Evolutionary conservation across 441 rosid species (phyloP).

Genomic region (Adansonia madagascariensis): DNA sequence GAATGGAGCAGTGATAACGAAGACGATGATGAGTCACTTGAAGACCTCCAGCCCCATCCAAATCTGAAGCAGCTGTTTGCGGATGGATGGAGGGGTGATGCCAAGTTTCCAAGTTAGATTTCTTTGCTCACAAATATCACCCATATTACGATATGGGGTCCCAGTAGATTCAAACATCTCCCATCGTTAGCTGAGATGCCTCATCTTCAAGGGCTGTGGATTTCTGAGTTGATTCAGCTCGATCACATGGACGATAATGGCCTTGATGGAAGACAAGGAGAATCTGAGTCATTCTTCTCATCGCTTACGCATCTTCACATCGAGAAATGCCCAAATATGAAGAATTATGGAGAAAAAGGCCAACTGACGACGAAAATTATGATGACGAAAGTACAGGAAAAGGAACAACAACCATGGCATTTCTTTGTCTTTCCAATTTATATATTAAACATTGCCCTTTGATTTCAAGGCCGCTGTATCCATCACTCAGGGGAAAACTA

Average conservation of each 20-base stretch:
- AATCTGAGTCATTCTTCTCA: background rate
- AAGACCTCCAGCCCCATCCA: constrained; percentile 5
- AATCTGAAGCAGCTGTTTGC: background rate
- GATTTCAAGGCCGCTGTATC: background rate
- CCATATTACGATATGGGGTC: background rate
- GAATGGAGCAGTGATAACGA: background rate
- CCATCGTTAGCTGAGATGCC: background rate
- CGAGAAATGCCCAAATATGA: background rate
- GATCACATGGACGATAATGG: background rate
- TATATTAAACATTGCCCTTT: background rate
- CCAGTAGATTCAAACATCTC: background rate
- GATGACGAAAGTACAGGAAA: background rate
- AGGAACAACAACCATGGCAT: background rate
- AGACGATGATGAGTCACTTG: background rate
- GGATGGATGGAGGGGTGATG: background rate
- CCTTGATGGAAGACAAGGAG: background rate
- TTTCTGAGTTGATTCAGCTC: background rate
- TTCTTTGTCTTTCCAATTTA: constrained; percentile 7
- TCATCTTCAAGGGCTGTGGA: background rate
- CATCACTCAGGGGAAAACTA: background rate
- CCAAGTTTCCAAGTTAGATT: background rate
- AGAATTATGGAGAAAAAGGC: constrained; percentile 4
- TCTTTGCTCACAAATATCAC: background rate
- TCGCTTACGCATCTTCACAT: background rate
- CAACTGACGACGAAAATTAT: background rate